Percentiles rank a stretch among this genome's conserved stretches.
Conservation (phyloP, 2,329 filamentous ascomycete species). For the Blastomyces silverae region DNA sequence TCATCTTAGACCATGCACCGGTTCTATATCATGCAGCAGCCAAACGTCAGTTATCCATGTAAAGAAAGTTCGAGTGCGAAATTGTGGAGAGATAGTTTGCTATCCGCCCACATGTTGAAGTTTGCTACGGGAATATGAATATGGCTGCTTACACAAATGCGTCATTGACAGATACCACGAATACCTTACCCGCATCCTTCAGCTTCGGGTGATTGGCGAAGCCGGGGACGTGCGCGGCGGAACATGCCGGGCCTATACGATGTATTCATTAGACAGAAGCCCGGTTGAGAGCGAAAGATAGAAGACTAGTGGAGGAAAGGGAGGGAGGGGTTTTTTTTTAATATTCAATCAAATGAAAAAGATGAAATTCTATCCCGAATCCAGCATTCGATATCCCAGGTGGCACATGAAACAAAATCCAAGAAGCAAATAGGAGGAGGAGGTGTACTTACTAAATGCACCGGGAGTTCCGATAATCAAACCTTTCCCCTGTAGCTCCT, state of each 20-base stretch:
- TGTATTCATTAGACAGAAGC: background rate
- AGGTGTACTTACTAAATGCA: constrained; percentile 55
- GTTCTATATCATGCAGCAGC: constrained; percentile 50
- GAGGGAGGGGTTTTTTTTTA: too few relatives aligned
- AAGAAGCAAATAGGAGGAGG: constrained; percentile 5
- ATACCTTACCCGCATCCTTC: constrained; percentile 73
- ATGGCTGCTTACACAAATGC: constrained; percentile 69
- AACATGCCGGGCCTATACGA: constrained; percentile 52
- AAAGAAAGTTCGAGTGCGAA: background rate
- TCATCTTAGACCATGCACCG: constrained; percentile 75
- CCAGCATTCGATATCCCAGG: background rate
- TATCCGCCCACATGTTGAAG: background rate
- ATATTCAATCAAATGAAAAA: background rate
- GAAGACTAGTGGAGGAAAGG: background rate
- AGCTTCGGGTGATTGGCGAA: constrained; percentile 76
- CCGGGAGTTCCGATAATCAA: constrained; percentile 80
- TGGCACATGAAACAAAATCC: background rate
- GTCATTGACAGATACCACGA: constrained; percentile 89
- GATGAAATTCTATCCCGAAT: background rate
- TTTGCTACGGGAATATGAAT: background rate
- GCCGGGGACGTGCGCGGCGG: constrained; percentile 68
- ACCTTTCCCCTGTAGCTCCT: constrained; percentile 69
- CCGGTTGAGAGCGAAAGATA: background rate
- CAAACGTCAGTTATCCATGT: background rate
- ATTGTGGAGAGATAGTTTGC: background rate